Base-by-base conservation (phyloP, 2,329 filamentous ascomycete genomes). In the Fusarium sterilihyphosum region DNA sequence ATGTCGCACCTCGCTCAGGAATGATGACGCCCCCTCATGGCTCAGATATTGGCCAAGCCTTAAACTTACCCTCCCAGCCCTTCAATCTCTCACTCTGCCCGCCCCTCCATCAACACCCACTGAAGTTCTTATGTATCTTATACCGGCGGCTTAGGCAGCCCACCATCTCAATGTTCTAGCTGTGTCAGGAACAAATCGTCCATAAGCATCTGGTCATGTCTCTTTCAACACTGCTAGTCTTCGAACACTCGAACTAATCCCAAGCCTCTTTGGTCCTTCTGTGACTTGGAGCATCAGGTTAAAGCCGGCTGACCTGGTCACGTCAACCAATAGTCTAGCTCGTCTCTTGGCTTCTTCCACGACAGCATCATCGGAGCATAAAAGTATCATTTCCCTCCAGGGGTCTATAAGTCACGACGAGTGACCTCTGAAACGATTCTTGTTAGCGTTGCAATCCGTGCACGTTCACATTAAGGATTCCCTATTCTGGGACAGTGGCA, bases 221-320 rank as follows among this genome's bases (percentile, higher is more conserved):
- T 66, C 52, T 44, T 29, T 53, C 52, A 20, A 38, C 37, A 31
- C 66, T 35, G 40, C 26, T 31, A n/a, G 22, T 41, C 40, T 41
- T 22, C 40, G 24, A 24, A 46, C 16, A n/a, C 53, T 31, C 24
- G 11, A 57, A 43, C 40, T 70, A 50, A 61, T 33, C 37, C 54
- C 37, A 70, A 66, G 60, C 67, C 58, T 50, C 49, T 44, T 38
- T 54, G 37, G 49, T 40, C 37, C 18, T 22, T 60, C 67, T 66
- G 61, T 31, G 50, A 52, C 58, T 46, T 43, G 38, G 59, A 50
- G 60, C 38, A 50, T 53, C 54, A 57, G 37, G 26, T 65, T 70
- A 69, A 70, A 57, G 40, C 49, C 50, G 61, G 65, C 69, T 75
- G 73, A 75, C 61, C 62, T 67, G 69, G 70, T 73, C 73, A 73